Base-by-base conservation (phyloP, 352 stramenopile species). In the Phytophthora quininea region DNA sequence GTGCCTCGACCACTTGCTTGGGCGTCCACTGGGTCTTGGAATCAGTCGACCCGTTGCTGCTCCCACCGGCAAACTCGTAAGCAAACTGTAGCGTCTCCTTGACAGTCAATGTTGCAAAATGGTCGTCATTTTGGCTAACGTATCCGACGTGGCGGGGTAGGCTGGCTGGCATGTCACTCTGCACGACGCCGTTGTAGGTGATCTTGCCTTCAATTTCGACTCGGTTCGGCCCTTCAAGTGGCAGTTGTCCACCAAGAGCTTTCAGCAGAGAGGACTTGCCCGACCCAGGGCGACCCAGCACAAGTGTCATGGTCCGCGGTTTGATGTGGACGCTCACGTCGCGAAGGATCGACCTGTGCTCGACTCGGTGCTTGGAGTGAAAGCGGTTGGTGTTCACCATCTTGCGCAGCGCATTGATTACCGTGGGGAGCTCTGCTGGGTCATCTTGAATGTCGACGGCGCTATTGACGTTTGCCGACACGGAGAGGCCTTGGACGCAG, bases 11-110 rank as follows among this genome's bases (percentile, higher is more conserved):
- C 7, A 57, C 55, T 45, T 64, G 38, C 24, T 71, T 62, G 2
- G 62, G 62, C 6, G 48, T 50, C 37, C 37, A n/a, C 24, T 55
- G 38, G 0, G 40, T 54, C 12, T 43, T 14, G 19, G 38, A 48
- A 11, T 19, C 35, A 24, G 24, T 24, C n/a, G 35, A 35, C 15
- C 11, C 35, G 3, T 12, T 38, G 12, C 2, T 45, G 31, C 29
- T 49, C 9, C 53, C 38, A 11, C 29, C 30, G 30, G 78, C 77
- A 58, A 83, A 96, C 46, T 92, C 83, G 64, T 91, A 95, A n/a
- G 92, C 86, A 77, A 98, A 98, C 42, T 86, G 73, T 42, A 98
- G 78, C 7, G 93, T 98, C 68, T 98, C 92, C 45, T 84, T 63
- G 1, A 98, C 93, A 7, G 90, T 97, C 32, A 98, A 69, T 2